Conservation (phyloP, 2,329 filamentous ascomycete species). For the Bertia moriformis region DNA sequence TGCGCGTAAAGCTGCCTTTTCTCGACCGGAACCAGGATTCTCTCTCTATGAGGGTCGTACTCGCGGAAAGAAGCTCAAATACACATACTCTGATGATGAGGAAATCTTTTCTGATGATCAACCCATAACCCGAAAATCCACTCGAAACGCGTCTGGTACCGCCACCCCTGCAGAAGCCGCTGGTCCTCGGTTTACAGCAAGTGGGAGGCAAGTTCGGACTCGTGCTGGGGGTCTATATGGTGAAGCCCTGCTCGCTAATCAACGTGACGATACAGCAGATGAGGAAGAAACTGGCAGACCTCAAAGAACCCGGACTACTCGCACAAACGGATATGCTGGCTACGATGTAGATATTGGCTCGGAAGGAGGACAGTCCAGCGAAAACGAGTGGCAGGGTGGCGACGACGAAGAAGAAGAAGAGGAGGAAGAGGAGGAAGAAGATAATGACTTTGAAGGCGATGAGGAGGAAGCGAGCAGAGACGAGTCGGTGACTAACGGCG, state of each 20-base stretch:
- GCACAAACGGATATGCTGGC: not conserved
- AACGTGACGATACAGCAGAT: conserved; percentile 37
- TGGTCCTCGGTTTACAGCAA: conserved; percentile 58
- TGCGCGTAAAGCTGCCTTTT: conserved; percentile 72
- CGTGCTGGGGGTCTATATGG: conserved; percentile 33
- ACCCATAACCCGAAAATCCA: conserved; percentile 45
- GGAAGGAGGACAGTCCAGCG: conserved; percentile 16
- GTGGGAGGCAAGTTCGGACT: conserved; percentile 70
- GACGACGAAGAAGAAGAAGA: conserved; percentile 34
- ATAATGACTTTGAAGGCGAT: conserved; percentile 22
- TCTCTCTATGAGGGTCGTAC: conserved; percentile 94
- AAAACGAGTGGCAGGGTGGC: conserved; percentile 48
- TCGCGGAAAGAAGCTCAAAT: conserved; percentile 87
- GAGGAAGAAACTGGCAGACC: conserved; percentile 32
- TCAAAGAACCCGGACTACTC: not conserved
- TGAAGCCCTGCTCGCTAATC: conserved; percentile 31
- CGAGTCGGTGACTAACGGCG: conserved; percentile 37
- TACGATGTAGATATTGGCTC: conserved; percentile 38
- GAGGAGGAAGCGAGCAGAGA: conserved; percentile 35
- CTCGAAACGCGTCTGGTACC: conserved; percentile 54
- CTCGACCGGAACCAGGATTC: conserved; percentile 74
- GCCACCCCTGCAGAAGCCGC: conserved; percentile 57
- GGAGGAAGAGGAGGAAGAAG: conserved; percentile 35
- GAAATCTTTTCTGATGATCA: conserved; percentile 52
- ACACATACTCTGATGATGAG: conserved; percentile 81